Base-by-base conservation (phyloP, 805 yeast species). In the Metschnikowia cerradonensis region DNA sequence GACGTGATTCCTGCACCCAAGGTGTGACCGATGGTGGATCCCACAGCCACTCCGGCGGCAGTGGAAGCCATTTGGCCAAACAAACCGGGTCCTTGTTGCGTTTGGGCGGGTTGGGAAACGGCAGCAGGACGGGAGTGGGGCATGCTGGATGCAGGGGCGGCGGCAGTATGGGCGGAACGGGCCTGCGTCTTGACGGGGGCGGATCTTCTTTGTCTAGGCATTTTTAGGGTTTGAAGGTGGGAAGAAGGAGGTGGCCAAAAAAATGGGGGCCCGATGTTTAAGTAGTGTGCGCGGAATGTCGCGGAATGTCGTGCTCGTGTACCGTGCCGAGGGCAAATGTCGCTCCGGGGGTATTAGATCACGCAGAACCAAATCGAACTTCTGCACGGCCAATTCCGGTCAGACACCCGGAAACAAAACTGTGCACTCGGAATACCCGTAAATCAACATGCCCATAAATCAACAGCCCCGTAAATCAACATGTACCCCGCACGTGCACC, bases 31-130 rank as follows among this genome's bases (percentile, higher is more conserved):
- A 92, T 84, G 54, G 98, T 86, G 47, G 97, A 89, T 63, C 99
- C 99, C 51, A 94, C 97, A 49, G 98, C 99, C 41, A 94, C 99
- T 84, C 99, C 99, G 45, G 98, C 99, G 50, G 99, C 99, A 45
- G 99, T 94, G 44, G 96, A 79, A 37, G 98, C 98, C 99, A 94
- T 94, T 75, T 94, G 96, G 53, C 92, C 88, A 64, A 92, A 91
- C 67, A 92, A 63, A 63, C 98, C 97, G 44, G 97, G 97, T 22
- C 76, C 72, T 56, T 76, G 79, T 53, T 77, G 78, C 45, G 64
- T 54, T 37, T 47, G 53, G 13, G 64, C 53, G 38, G 81, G 79
- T 65, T 76, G 85, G 48, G 79, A 73, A 11, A 42, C 54, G 4
- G 52, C 33, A 30, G 76, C 66, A 32, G 77, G 76, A 48, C 63